These are phyloP conservation scores for Protostelium mycophagum DNA, from an alignment of 78 protist species.

Conservation along the genomic window DNA sequence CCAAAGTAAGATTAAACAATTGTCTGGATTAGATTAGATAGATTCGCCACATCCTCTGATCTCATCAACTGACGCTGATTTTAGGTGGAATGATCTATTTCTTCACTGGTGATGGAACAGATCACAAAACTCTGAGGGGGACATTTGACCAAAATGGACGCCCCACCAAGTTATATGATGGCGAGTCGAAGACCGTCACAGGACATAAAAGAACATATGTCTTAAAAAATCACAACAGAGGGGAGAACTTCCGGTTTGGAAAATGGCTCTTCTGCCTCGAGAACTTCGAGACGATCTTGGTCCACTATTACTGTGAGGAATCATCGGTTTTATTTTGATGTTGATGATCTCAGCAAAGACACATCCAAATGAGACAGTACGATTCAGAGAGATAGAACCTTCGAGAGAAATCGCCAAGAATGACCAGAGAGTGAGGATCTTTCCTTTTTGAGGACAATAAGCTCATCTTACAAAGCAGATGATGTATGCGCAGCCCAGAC, in stretches of 20 bases:
- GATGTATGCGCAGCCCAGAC: neutral
- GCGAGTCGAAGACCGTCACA: neutral
- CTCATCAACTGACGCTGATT: no score
- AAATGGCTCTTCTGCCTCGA: neutral
- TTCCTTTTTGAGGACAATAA: no score
- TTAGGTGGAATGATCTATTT: neutral
- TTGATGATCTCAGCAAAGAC: conserved; percentile 1
- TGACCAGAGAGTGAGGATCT: neutral
- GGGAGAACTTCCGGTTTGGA: neutral
- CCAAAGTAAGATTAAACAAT: neutral
- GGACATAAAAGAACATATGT: neutral
- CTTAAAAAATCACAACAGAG: neutral
- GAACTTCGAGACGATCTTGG: neutral
- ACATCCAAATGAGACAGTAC: neutral
- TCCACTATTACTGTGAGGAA: neutral
- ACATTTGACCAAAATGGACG: neutral
- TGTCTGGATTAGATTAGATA: neutral
- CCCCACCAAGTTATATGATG: neutral
- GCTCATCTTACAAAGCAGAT: neutral
- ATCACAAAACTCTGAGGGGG: neutral
- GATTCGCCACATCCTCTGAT: no score
- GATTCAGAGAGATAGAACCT: neutral
- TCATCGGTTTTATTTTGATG: no score
- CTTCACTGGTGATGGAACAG: neutral
- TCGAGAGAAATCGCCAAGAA: neutral